phyloP scores from a whole-genome alignment of 176 grass and related monocot species.

The Canna indica region DNA sequence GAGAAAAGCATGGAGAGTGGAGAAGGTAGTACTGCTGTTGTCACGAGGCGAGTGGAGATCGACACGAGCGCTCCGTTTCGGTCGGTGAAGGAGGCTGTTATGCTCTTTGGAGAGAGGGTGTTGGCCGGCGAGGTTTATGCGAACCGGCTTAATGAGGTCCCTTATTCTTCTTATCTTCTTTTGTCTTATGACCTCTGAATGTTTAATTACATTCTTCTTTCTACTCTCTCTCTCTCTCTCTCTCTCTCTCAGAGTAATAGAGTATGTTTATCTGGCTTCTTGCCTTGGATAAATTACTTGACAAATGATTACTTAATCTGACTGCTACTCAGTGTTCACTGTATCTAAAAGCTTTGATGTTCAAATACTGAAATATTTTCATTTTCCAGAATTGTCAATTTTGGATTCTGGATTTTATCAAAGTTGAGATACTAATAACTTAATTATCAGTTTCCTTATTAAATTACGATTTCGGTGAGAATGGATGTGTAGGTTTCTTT shows the following conservation, averaged over 20 bases:
- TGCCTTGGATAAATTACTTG: too few species aligned
- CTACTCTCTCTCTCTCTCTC: too few species aligned
- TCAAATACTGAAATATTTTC: too few species aligned
- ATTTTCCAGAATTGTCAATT: not conserved
- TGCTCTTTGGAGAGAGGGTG: slow-evolving; percentile 74
- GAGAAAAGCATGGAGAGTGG: not conserved
- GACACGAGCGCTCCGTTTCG: slow-evolving; percentile 78
- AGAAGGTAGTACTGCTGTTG: not conserved
- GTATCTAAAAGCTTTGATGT: too few species aligned
- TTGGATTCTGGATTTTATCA: not conserved
- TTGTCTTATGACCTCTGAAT: not conserved
- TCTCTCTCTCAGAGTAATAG: too few species aligned
- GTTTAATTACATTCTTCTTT: not conserved
- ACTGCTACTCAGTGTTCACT: not conserved
- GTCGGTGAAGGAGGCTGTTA: slow-evolving; percentile 88
- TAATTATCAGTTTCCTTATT: too few species aligned
- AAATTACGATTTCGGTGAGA: too few species aligned
- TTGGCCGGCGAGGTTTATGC: slow-evolving; percentile 59
- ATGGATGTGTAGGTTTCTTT: not conserved
- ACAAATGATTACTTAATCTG: too few species aligned
- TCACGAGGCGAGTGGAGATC: slow-evolving; percentile 47
- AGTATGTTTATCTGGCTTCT: too few species aligned
- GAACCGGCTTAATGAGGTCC: slow-evolving; percentile 40
- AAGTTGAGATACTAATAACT: not conserved
- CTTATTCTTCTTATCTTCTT: too few species aligned